Evolutionary conservation across 257 asterid genomes (phyloP), one percentile per base, ranked within the genome.

Genomic region (Nicotiana tabacum): DNA sequence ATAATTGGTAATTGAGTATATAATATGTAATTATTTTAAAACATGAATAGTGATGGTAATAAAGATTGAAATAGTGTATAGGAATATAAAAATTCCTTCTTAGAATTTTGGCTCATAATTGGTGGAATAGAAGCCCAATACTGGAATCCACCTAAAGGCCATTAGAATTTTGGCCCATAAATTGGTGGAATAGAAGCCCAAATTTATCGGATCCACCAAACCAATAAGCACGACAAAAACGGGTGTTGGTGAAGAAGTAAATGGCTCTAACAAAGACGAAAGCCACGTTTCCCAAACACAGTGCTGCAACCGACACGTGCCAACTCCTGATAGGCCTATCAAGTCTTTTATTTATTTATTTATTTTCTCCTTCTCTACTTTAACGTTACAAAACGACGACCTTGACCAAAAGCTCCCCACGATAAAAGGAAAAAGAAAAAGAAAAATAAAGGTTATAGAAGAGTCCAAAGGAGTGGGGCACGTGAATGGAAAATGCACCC

Each of bases 401-500:
- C 80, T 72, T 12, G 78, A 13, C 76, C 1, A 72, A 48, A 37
- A 48, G 48, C 24, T n/a, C 15, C 79, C 79, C 79, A 46, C 29
- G 43, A 66, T 7, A 4, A 11, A 77, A 77, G 55, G 4, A 5
- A n/a, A 62, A 64, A 4, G 11, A 13, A 30, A 3, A 17, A 10
- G 6, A 58, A 78, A 8, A 13, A 32, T 12, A 24, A 57, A 27
- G 27, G 27, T 60, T n/a, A 60, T 7, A 21, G 16, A 9, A 79
- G 17, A 35, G 4, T 12, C n/a, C 0, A 66, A 57, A 48, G 7
- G 48, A 48, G n/a, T 2, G 21, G 66, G 65, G 56, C 74, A 67
- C 58, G 83, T 78, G 83, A 79, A 43, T 33, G 17, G 53, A 65
- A 21, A 53, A 78, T 78, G 83, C 35, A 39, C 16, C 77, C 43